phyloP scores from a whole-genome alignment of 1,284 basidiomycete genomes.

The Ustilago hordei region DNA sequence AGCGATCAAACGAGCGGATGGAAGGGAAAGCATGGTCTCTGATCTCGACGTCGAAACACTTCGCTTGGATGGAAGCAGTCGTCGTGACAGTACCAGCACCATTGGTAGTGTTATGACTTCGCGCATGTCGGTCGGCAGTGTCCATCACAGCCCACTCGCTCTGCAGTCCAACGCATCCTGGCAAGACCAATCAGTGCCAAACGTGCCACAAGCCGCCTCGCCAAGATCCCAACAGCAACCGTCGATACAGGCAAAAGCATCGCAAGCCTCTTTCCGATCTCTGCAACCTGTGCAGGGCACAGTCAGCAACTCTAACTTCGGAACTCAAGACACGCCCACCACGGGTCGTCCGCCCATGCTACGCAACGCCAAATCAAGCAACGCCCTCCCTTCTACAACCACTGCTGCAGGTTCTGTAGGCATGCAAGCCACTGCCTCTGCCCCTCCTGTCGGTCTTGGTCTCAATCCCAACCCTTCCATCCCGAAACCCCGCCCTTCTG shows the following conservation, averaged over 20 bases:
- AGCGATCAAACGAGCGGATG: slow-evolving; percentile 56
- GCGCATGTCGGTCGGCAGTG: slow-evolving; percentile 48
- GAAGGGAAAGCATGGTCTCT: slow-evolving; percentile 61
- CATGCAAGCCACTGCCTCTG: slow-evolving; percentile 33
- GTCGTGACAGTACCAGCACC: slow-evolving; percentile 58
- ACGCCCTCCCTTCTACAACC: slow-evolving; percentile 9
- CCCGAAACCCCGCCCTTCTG: slow-evolving; percentile 19
- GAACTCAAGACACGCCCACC: not conserved
- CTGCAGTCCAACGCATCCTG: slow-evolving; percentile 19
- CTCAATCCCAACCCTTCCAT: not conserved
- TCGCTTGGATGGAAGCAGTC: slow-evolving; percentile 58
- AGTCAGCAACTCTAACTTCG: not conserved
- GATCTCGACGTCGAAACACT: slow-evolving; percentile 66
- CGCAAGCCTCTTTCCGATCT: slow-evolving; percentile 30
- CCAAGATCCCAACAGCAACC: not conserved
- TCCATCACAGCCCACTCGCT: slow-evolving; percentile 29
- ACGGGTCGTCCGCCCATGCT: slow-evolving; percentile 15
- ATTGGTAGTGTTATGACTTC: slow-evolving; percentile 48
- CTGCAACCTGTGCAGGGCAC: slow-evolving; percentile 29
- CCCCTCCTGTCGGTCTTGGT: slow-evolving; percentile 11
- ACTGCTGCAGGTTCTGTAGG: slow-evolving; percentile 9
- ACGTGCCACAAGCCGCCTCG: not conserved
- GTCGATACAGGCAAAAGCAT: slow-evolving; percentile 18
- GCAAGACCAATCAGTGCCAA: slow-evolving; percentile 8
- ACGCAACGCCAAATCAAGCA: slow-evolving; percentile 39